Percentiles rank a stretch among this genome's conserved stretches.
These are phyloP conservation scores for Penicillium aurantiogriseum DNA, from an alignment of 2,329 filamentous ascomycete genomes.

Conservation along the genomic window DNA sequence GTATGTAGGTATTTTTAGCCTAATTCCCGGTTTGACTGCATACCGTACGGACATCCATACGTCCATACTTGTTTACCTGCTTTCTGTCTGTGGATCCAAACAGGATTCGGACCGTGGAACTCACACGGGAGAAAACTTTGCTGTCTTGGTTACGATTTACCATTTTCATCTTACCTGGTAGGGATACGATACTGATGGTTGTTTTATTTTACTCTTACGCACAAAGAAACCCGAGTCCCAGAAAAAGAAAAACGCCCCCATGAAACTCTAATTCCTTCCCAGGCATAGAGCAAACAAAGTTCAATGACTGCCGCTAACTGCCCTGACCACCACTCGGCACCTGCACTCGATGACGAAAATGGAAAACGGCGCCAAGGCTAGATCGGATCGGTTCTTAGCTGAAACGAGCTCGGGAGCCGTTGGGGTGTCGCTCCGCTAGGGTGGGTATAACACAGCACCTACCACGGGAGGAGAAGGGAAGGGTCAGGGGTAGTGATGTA, in stretches of 20 bases:
- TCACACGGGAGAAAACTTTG: not conserved
- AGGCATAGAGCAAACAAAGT: conserved; percentile 7
- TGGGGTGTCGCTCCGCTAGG: not conserved
- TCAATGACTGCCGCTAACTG: conserved; percentile 16
- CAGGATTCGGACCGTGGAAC: conserved; percentile 4
- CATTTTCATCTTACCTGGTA: not conserved
- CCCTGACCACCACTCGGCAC: conserved; percentile 16
- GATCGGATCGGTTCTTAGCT: conserved; percentile 3
- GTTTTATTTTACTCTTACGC: not conserved
- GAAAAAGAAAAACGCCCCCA: not conserved
- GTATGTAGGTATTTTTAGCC: not conserved
- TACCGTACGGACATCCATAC: not conserved
- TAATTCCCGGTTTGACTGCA: not conserved
- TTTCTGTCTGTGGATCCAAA: not conserved
- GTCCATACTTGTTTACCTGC: not conserved
- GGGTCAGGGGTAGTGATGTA: conserved; percentile 6
- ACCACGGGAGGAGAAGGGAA: not conserved
- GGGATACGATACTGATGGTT: not conserved
- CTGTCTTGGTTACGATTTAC: not conserved
- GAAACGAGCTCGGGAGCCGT: conserved; percentile 5
- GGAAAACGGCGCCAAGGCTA: conserved; percentile 8
- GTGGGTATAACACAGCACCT: not conserved
- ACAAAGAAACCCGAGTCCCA: not conserved
- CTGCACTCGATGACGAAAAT: conserved; percentile 8
- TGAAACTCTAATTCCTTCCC: conserved; percentile 1